Evolutionary conservation across 495 filamentous ascomycete genomes (phyloP), one percentile per base, ranked within the genome.

Genomic region (Apodospora peruviana): DNA sequence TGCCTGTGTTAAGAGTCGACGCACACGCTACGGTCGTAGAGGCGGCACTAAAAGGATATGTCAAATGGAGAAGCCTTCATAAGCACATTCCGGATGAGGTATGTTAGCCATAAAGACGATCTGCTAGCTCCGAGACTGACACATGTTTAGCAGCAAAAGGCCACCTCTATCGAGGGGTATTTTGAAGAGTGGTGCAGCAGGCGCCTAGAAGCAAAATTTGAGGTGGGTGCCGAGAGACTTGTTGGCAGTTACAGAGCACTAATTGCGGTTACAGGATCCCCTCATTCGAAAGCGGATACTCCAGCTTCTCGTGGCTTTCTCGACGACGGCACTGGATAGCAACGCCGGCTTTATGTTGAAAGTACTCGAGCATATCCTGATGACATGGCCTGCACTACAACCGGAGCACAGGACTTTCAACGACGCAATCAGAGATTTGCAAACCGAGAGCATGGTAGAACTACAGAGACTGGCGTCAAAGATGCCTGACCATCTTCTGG

Each of bases 391-490:
- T 20, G 74, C 76, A 5, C 80, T 88, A 32, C 76, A 87, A 39
- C 80, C 84, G 0, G 76, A 80, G 21, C 81, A 82, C 55, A 75
- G 77, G 20, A 70, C 78, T 19, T 96, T 91, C 67, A 87, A 85
- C 5, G 94, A 97, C 50, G 88, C 93, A n/a, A 84, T 96, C 20
- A 88, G 88, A 50, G 87, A 91, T 44, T 76, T 98, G 2, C 89
- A 95, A 61, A 78, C 73, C 0, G 76, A 90, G 50, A 84, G 88
- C 45, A 88, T 86, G 65, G 79, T 88, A 50, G 90, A 97, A 64
- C 75, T 97, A 45, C 90, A 95, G 48, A 80, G 88, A 29, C 76
- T 99, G 4, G 93, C 93, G 3, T 82, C 87, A 55, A 88, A 86
- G 47, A 96, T 96, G 76, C 81, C 94, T 0, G 86, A 96, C 58